Percentiles rank a stretch among this genome's conserved stretches.
Evolutionary conservation across 768 basidiomycete species (phyloP).

Genomic region (Termitomyces sp.): DNA sequence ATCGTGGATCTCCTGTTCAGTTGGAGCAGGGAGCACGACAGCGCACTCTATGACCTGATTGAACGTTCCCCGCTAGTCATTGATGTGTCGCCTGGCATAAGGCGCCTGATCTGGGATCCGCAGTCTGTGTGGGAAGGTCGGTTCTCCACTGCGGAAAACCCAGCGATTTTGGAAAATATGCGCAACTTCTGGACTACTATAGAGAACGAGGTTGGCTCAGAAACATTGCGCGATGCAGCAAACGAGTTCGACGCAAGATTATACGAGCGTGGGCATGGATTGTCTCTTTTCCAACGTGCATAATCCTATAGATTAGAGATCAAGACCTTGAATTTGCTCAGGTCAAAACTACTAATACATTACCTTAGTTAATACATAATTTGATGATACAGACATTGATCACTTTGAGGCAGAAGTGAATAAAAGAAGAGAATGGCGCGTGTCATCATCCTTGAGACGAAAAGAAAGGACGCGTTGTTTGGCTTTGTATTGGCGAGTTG

Average conservation of each 20-base stretch:
- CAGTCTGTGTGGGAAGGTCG: background rate
- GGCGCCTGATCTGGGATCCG: background rate
- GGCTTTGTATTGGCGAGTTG: background rate
- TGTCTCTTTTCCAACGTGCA: background rate
- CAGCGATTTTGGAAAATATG: conserved; percentile 1
- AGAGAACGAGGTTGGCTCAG: background rate
- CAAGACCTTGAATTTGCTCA: background rate
- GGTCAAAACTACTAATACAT: background rate
- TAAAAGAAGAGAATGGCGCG: background rate
- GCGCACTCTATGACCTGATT: background rate
- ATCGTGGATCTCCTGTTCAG: background rate
- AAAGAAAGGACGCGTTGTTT: conserved; percentile 6
- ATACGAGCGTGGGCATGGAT: background rate
- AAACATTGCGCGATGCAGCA: background rate
- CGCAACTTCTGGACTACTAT: background rate
- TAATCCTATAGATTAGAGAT: background rate
- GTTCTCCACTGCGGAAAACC: background rate
- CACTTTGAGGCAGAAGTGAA: background rate
- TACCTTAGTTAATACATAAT: background rate
- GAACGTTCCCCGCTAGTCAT: background rate
- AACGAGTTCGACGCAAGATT: background rate
- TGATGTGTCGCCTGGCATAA: background rate
- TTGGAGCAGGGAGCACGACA: background rate
- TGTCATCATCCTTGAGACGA: background rate
- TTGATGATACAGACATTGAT: no score